A percentile compares a stretch with the other conserved stretches of the same genome.
phyloP scores from a whole-genome alignment of 2,329 filamentous ascomycete species.

The Aspergillus ochraceus region DNA sequence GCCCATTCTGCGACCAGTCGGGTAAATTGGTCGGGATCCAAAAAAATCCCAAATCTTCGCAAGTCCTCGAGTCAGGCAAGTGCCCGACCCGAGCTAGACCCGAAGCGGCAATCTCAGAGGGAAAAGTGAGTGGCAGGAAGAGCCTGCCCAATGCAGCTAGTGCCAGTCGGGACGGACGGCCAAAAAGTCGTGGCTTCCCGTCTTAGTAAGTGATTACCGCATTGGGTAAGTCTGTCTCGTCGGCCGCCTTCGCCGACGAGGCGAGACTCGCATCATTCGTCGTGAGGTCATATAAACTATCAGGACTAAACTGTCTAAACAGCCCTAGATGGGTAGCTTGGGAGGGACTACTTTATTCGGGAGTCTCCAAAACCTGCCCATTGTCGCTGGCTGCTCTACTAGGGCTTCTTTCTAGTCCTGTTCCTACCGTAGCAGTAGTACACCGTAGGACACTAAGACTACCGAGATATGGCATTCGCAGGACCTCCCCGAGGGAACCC shows the following conservation, averaged over 20 bases:
- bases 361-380: no score
- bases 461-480: background rate
- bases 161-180: background rate
- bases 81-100: background rate
- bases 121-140: slow-evolving; percentile 12
- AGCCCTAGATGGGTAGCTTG: no score
- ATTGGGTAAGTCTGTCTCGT: background rate
- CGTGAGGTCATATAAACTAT: no score
- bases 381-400: no score
- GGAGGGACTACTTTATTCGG: no score
- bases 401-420: no score
- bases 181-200: background rate
- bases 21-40: slow-evolving; percentile 9
- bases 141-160: slow-evolving; percentile 19
- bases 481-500: background rate
- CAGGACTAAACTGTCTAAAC: background rate
- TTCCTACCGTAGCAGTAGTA: no score
- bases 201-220: slow-evolving; percentile 6
- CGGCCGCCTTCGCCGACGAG: no score
- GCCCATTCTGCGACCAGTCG: background rate
- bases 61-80: background rate
- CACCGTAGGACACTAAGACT: no score
- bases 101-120: background rate
- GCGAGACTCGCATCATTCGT: no score
- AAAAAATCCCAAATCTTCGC: no score